phyloP scores from a whole-genome alignment of 192 early-diverging fungal genomes.

The Dissophora ornata region DNA sequence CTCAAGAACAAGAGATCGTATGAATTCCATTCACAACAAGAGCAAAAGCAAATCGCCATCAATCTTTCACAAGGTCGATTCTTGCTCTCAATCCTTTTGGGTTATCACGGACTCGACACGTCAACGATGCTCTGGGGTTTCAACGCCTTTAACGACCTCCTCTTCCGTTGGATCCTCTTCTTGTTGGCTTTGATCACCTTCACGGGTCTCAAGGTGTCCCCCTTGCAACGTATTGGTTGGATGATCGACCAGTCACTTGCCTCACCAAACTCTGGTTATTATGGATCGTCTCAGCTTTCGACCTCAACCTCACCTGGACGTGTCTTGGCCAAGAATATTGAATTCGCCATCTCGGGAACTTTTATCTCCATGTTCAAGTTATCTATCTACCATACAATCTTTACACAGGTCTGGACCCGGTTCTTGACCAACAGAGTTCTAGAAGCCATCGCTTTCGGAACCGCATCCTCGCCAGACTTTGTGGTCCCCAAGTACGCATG shows the following conservation, averaged over 20 bases:
- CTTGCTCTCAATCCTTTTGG: conserved; percentile 7
- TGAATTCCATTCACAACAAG: neutral
- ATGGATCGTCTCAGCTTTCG: conserved; percentile 28
- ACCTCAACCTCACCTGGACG: conserved; percentile 31
- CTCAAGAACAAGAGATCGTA: neutral
- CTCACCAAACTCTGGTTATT: conserved; percentile 3
- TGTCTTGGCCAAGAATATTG: conserved; percentile 38
- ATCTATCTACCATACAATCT: conserved; percentile 46
- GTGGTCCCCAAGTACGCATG: conserved; percentile 48
- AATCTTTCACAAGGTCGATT: conserved; percentile 32
- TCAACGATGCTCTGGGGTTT: conserved; percentile 41
- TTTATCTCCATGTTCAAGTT: conserved; percentile 51
- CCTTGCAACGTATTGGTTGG: conserved; percentile 43
- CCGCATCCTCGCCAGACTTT: conserved; percentile 19
- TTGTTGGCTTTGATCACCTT: conserved; percentile 35
- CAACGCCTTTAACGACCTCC: conserved; percentile 47
- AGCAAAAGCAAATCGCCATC: conserved; percentile 17
- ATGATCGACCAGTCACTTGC: conserved; percentile 41
- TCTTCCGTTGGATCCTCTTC: conserved; percentile 51
- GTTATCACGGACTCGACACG: conserved; percentile 30
- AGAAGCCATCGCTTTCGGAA: neutral
- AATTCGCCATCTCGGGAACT: conserved; percentile 45
- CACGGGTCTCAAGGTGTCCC: conserved; percentile 44
- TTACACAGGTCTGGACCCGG: conserved; percentile 36
- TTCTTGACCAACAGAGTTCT: conserved; percentile 19